These are phyloP conservation scores for Conticribra weissflogii DNA, from an alignment of 108 stramenopile genomes.

Conservation along the genomic window DNA sequence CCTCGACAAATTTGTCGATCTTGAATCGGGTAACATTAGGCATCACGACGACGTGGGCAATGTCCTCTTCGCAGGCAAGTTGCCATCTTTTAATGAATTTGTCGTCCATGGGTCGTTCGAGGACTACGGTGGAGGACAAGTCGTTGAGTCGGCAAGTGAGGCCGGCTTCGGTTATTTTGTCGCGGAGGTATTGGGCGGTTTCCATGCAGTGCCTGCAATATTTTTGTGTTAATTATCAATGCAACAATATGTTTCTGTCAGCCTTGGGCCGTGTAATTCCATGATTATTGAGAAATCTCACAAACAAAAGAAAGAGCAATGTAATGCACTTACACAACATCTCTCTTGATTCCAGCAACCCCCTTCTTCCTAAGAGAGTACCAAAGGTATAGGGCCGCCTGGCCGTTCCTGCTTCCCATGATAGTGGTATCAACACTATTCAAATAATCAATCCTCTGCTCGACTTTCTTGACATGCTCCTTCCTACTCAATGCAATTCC, in stretches of 20 bases:
- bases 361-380: conserved; percentile 90
- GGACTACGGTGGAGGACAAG: conserved; percentile 77
- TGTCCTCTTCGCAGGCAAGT: conserved; percentile 89
- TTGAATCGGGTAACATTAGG: conserved; percentile 83
- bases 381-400: conserved; percentile 87
- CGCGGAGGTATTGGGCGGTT: conserved; percentile 80
- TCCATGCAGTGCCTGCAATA: conserved; percentile 80
- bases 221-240: no score
- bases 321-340: conserved; percentile 86
- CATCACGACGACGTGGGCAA: conserved; percentile 92
- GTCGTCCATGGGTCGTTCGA: conserved; percentile 85
- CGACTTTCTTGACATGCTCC: conserved; percentile 88
- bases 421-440: conserved; percentile 87
- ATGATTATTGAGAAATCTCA: no score
- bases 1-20: conserved; percentile 85
- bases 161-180: conserved; percentile 68
- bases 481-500: conserved; percentile 84
- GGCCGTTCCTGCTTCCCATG: conserved; percentile 83
- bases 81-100: conserved; percentile 85
- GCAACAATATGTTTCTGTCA: no score
- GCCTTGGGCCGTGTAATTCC: no score
- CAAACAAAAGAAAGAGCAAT: conserved; percentile 10
- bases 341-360: conserved; percentile 79
- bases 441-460: conserved; percentile 84
- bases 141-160: conserved; percentile 82